Evolutionary conservation across 768 basidiomycete species (phyloP).

Genomic region (Rhizopogon roseolus): DNA sequence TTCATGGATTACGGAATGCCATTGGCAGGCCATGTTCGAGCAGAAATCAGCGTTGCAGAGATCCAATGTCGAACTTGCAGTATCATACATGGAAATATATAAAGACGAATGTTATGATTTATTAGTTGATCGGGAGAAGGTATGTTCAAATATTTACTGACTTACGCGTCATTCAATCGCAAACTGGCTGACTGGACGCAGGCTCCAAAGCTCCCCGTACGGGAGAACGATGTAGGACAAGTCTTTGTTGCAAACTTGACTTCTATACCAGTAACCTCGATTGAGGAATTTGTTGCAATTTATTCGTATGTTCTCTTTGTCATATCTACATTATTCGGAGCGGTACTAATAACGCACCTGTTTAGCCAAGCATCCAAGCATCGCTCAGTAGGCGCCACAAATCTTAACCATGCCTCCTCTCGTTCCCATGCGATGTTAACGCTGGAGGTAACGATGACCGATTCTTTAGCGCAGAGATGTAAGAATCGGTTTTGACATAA

Average conservation of each 20-base stretch:
- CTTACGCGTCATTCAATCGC: background rate
- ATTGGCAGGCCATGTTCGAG: conserved; percentile 51
- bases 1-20: background rate
- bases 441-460: conserved; percentile 57
- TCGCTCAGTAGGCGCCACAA: conserved; percentile 83
- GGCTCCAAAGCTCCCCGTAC: conserved; percentile 51
- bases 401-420: conserved; percentile 79
- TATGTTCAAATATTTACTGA: conserved; percentile 25
- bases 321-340: background rate
- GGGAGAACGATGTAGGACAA: conserved; percentile 47
- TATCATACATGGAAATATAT: conserved; percentile 89
- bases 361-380: conserved; percentile 64
- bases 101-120: conserved; percentile 90
- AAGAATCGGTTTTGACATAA: conserved; percentile 13
- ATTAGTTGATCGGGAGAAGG: conserved; percentile 65
- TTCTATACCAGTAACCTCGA: conserved; percentile 30
- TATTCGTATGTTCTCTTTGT: conserved; percentile 34
- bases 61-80: conserved; percentile 42
- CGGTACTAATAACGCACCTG: background rate
- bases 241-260: conserved; percentile 53
- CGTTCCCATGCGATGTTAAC: conserved; percentile 87
- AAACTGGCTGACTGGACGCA: conserved; percentile 11
- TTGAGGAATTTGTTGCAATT: conserved; percentile 42
- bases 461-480: conserved; percentile 53
- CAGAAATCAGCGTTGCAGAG: conserved; percentile 35